phyloP scores from a whole-genome alignment of 441 rosid genomes.

The Viola pubescens region DNA sequence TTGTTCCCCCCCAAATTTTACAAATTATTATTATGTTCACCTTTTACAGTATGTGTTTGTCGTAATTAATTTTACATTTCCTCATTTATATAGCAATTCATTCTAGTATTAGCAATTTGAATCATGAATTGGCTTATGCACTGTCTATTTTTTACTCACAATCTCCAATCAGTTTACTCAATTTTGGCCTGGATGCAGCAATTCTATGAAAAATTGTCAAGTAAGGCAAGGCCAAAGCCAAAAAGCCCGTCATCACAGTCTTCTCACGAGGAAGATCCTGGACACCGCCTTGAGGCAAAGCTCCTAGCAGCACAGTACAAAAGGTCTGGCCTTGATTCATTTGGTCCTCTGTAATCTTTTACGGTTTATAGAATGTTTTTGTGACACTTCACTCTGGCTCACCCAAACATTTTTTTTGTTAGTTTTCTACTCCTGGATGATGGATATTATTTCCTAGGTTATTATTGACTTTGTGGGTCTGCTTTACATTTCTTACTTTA shows the following conservation, averaged over 20 bases:
- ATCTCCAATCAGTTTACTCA: neutral
- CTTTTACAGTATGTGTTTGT: too few relatives aligned
- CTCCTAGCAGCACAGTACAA: slow-evolving; percentile 93
- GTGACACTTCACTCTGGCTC: neutral
- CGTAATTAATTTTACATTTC: neutral
- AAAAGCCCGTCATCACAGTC: slow-evolving; percentile 39
- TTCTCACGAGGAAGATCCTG: slow-evolving; percentile 28
- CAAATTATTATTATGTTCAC: too few relatives aligned
- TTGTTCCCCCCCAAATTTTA: neutral
- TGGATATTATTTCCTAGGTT: too few relatives aligned
- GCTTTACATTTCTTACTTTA: too few relatives aligned
- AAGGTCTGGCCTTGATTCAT: slow-evolving; percentile 37
- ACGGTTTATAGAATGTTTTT: neutral
- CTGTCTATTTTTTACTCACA: neutral
- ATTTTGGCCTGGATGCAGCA: slow-evolving; percentile 35
- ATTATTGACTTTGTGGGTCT: too few relatives aligned
- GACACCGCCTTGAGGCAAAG: slow-evolving; percentile 73
- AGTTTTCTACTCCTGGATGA: too few relatives aligned
- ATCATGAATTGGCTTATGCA: too few relatives aligned
- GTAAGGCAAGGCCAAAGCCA: slow-evolving; percentile 80
- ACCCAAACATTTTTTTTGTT: too few relatives aligned
- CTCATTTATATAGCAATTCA: neutral
- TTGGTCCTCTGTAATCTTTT: neutral
- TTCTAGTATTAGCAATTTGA: too few relatives aligned
- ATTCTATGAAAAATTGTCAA: slow-evolving; percentile 78